Conservation (phyloP, 2,329 filamentous ascomycete species). For the Fusarium continuum region DNA sequence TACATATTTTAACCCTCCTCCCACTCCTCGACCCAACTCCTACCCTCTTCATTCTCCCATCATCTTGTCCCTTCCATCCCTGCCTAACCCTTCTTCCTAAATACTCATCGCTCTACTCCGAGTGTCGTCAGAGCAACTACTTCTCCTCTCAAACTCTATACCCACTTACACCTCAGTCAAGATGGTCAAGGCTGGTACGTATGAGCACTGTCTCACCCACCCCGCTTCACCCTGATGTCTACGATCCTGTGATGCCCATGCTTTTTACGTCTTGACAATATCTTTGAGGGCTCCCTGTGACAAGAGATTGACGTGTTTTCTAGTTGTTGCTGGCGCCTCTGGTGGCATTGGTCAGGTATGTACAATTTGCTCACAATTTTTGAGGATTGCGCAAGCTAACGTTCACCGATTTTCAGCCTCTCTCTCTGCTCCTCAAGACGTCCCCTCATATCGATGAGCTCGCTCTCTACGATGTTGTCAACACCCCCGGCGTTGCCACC, state of each 20-base stretch:
- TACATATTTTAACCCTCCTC: conserved; percentile 38
- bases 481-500: conserved; percentile 94
- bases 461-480: conserved; percentile 98
- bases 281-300: background rate
- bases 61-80: conserved; percentile 1
- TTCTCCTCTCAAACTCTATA: conserved; percentile 12
- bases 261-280: background rate
- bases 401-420: conserved; percentile 67
- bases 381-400: conserved; percentile 21
- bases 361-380: conserved; percentile 18
- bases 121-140: background rate
- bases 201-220: conserved; percentile 28
- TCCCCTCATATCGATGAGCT: conserved; percentile 90
- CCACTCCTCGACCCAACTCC: conserved; percentile 25
- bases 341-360: conserved; percentile 97
- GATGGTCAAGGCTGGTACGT: conserved; percentile 71
- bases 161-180: conserved; percentile 42
- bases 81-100: conserved; percentile 4
- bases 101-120: conserved; percentile 6
- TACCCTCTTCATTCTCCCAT: conserved; percentile 11
- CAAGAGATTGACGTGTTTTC: conserved; percentile 18
- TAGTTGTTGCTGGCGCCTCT: conserved; percentile 91
- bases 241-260: background rate
- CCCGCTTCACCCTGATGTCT: conserved; percentile 34
- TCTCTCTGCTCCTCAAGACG: conserved; percentile 95